phyloP scores from a whole-genome alignment of 2,329 filamentous ascomycete genomes.

The Chaetomiaceae sp. region DNA sequence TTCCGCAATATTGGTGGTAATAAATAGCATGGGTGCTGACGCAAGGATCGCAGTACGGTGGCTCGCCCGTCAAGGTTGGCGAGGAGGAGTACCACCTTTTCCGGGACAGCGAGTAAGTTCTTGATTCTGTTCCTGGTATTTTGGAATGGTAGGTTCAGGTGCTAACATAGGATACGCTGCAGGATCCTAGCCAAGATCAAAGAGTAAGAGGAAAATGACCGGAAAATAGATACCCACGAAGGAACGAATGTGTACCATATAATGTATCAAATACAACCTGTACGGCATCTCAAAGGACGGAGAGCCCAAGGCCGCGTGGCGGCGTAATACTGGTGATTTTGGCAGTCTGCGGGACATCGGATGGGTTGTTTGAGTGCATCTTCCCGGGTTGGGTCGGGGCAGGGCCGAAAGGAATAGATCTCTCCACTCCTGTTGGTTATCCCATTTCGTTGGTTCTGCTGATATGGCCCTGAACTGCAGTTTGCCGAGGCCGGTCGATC shows the following conservation, averaged over 20 bases:
- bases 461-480: not conserved
- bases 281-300: conserved; percentile 8
- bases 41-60: conserved; percentile 67
- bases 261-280: conserved; percentile 30
- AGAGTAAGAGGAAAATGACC: conserved; percentile 59
- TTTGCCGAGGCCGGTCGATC: not conserved
- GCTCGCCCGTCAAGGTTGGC: conserved; percentile 92
- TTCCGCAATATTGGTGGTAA: too few relatives aligned
- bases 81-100: conserved; percentile 96
- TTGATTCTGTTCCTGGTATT: not conserved
- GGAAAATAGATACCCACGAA: conserved; percentile 26
- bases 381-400: not conserved
- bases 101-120: conserved; percentile 92
- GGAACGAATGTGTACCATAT: conserved; percentile 27
- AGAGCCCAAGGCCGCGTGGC: conserved; percentile 4
- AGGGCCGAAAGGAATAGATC: conserved; percentile 5
- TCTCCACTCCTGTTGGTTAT: conserved; percentile 9
- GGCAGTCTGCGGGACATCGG: not conserved
- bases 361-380: not conserved
- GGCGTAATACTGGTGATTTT: conserved; percentile 20
- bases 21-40: conserved; percentile 27
- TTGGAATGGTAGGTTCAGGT: too few relatives aligned
- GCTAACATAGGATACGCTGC: conserved; percentile 22
- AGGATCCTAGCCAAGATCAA: conserved; percentile 99
- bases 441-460: not conserved